Percentiles rank a stretch among this genome's conserved stretches.
Conservation (phyloP, 2,329 filamentous ascomycete genomes). For the Aciculosporium take region DNA sequence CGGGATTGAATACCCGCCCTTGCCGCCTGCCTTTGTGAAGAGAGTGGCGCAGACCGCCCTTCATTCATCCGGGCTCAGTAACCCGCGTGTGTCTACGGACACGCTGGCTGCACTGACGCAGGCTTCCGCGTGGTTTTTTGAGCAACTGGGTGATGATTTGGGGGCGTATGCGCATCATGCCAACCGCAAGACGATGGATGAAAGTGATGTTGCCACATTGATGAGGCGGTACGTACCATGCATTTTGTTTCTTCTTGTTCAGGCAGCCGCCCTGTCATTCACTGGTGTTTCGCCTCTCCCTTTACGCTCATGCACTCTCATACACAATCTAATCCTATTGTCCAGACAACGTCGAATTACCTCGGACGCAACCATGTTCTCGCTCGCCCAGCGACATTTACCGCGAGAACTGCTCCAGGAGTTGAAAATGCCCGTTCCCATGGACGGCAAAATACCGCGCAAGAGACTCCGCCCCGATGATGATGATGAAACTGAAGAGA, state of each 20-base stretch:
- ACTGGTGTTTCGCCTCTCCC: not conserved
- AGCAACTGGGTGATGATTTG: conserved; percentile 70
- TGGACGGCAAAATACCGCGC: conserved; percentile 33
- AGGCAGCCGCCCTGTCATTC: not conserved
- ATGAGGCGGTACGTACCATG: conserved; percentile 54
- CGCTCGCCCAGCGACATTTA: conserved; percentile 69
- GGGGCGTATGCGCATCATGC: conserved; percentile 69
- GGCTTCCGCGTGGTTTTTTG: conserved; percentile 84
- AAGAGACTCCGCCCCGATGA: conserved; percentile 19
- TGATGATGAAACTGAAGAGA: conserved; percentile 22
- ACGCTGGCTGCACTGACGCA: conserved; percentile 61
- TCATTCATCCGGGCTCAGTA: conserved; percentile 49
- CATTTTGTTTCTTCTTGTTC: not conserved
- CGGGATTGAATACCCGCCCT: conserved; percentile 60
- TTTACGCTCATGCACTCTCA: not conserved
- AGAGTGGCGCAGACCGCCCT: conserved; percentile 57
- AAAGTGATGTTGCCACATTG: conserved; percentile 66
- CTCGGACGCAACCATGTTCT: conserved; percentile 60
- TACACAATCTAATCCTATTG: conserved; percentile 15
- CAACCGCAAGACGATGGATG: conserved; percentile 71
- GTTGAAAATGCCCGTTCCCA: conserved; percentile 53
- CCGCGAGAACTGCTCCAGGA: conserved; percentile 74
- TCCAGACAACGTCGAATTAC: conserved; percentile 65
- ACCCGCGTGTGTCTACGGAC: conserved; percentile 57
- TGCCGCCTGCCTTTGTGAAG: conserved; percentile 63